A percentile compares a stretch with the other conserved stretches of the same genome.
Conservation (phyloP, 2,329 filamentous ascomycete species). For the Scleromitrula shiraiana region DNA sequence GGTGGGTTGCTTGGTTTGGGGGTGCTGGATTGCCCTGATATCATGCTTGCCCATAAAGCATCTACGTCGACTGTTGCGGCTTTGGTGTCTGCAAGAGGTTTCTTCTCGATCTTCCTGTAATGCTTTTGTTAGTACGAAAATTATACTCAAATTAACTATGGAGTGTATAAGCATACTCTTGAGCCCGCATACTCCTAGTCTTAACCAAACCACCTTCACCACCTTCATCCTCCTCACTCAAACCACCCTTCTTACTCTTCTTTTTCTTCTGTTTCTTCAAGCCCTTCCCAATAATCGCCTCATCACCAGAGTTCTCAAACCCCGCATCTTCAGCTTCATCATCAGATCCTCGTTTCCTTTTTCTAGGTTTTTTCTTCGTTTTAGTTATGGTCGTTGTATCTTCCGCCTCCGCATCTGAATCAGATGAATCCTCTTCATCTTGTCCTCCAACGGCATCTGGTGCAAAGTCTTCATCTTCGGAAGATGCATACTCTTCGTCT, state of each 20-base stretch:
- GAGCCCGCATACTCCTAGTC: slow-evolving; percentile 61
- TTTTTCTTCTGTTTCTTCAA: slow-evolving; percentile 45
- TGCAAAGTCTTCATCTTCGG: slow-evolving; percentile 67
- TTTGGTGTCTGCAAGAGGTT: slow-evolving; percentile 20
- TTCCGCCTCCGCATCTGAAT: slow-evolving; percentile 36
- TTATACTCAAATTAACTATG: neutral
- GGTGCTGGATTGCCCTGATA: slow-evolving; percentile 30
- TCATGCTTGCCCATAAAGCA: slow-evolving; percentile 62
- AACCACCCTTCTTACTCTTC: slow-evolving; percentile 31
- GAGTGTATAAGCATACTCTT: slow-evolving; percentile 45
- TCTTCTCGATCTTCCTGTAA: slow-evolving; percentile 22
- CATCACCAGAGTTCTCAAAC: slow-evolving; percentile 65
- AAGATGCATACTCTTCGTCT: slow-evolving; percentile 54
- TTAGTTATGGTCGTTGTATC: slow-evolving; percentile 16
- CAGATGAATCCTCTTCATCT: slow-evolving; percentile 44
- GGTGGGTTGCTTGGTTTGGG: neutral
- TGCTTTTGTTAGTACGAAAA: slow-evolving; percentile 1
- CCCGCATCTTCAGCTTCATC: slow-evolving; percentile 39
- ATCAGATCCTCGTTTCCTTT: slow-evolving; percentile 30
- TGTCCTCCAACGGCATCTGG: slow-evolving; percentile 42
- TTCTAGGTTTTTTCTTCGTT: slow-evolving; percentile 18
- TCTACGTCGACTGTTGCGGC: slow-evolving; percentile 61
- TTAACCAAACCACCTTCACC: slow-evolving; percentile 60
- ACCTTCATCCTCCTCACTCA: slow-evolving; percentile 53
- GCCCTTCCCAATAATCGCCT: slow-evolving; percentile 56